Evolutionary conservation across 768 basidiomycete genomes (phyloP), one percentile per base, ranked within the genome.

Genomic region (Lactarius sp.): DNA sequence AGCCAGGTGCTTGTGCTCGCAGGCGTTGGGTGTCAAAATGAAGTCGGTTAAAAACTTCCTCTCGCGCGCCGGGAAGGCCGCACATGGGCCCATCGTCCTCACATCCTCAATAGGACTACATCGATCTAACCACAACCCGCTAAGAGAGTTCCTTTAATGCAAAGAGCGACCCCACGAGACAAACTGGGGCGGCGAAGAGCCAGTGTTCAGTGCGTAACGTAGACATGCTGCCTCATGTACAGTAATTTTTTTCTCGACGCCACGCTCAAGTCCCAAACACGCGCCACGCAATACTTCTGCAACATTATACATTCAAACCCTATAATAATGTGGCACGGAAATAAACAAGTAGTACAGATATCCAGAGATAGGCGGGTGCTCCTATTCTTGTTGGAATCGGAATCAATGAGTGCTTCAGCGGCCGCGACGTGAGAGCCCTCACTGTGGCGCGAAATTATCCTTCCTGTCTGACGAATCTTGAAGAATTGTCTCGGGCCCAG

Each of bases 11-110:
- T 52, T 33, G 59, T 7, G 16, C 31, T 53, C 20, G 59, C 37
- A 54, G 52, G 53, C 39, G 60, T 60, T 60, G 42, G 60, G 46
- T 27, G 60, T 22, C 37, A 37, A 54, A 47, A 9, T 42, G 7
- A 52, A 33, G 39, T 52, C 4, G 31, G 10, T 52, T n/a, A 22
- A 60, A 60, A 60, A 36, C 34, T 60, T 53, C 33, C 4, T 41
- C 52, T 33, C 42, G 52, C 60, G 60, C 60, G 27, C 27, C 27
- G 52, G 52, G 20, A 61, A 61, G 52, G 47, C 22, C 47, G 47
- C 47, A 49, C 47, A 22, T 22, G 46, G 46, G n/a, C 46, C 42
- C 46, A 47, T 27, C 47, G n/a, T 47, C n/a, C 12, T 49, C 47
- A 49, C 47, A 49, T 46, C 46, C 46, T 18, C 42, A 10, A 4